Conservation (phyloP, 2,329 filamentous ascomycete species). For the Aspergillus ustus region DNA sequence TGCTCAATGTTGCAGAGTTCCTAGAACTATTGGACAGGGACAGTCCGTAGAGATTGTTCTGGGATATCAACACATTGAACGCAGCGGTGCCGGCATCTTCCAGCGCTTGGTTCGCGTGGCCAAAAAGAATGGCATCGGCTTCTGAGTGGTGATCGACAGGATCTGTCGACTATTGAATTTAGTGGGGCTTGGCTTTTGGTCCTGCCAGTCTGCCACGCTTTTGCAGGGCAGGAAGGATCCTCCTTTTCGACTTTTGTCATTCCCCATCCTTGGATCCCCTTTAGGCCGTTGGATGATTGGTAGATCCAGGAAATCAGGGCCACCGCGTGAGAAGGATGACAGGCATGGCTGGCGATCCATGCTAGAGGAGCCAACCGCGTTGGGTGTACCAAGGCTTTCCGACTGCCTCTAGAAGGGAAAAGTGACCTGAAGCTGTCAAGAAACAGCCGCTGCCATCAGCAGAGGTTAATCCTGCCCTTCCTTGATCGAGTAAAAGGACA, state of each 20-base stretch:
- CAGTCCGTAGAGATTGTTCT: background rate
- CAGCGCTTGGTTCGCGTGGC: constrained; percentile 6
- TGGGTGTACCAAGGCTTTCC: constrained; percentile 3
- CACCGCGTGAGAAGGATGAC: constrained; percentile 22
- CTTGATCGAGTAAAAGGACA: constrained; percentile 12
- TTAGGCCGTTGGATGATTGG: constrained; percentile 14
- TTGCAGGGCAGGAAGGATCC: constrained; percentile 16
- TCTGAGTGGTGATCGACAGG: constrained; percentile 41
- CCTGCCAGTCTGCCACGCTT: constrained; percentile 29
- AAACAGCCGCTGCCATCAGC: background rate
- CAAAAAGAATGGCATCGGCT: constrained; percentile 28
- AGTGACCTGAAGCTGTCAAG: constrained; percentile 2
- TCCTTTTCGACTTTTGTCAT: constrained; percentile 14
- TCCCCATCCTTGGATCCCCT: constrained; percentile 8
- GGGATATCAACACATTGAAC: constrained; percentile 1
- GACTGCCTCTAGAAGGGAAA: constrained; percentile 6
- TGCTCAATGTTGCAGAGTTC: background rate
- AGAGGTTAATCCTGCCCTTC: constrained; percentile 2
- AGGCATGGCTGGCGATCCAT: constrained; percentile 26
- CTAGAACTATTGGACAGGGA: background rate
- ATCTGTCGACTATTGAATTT: constrained; percentile 47
- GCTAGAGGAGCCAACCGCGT: constrained; percentile 7
- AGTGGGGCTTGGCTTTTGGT: constrained; percentile 36
- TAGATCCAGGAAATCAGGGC: constrained; percentile 12
- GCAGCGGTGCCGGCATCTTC: background rate